A percentile compares a stretch with the other conserved stretches of the same genome.
These are phyloP conservation scores for Lasiosphaeris hirsuta DNA, from an alignment of 495 filamentous ascomycete species.

Conservation along the genomic window DNA sequence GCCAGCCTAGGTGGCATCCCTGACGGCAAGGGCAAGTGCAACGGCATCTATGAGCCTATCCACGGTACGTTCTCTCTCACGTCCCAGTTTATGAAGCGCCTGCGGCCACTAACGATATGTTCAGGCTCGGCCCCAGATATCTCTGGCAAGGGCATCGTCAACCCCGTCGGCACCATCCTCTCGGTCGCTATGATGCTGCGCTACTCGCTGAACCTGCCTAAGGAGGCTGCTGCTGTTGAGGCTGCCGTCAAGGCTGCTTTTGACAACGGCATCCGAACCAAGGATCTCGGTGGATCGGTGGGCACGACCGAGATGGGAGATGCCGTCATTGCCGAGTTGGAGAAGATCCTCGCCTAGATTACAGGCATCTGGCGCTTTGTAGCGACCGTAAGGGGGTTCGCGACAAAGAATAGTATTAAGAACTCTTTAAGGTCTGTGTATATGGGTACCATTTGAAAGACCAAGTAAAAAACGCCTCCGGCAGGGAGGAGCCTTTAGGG, in stretches of 20 bases:
- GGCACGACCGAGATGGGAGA: slow-evolving; percentile 79
- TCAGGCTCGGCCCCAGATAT: slow-evolving; percentile 71
- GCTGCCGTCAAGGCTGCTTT: slow-evolving; percentile 74
- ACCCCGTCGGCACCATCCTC: slow-evolving; percentile 78
- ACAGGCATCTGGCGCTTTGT: too few relatives aligned
- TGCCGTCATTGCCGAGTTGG: slow-evolving; percentile 69
- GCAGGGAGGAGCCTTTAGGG: too few relatives aligned
- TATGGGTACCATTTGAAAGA: too few relatives aligned
- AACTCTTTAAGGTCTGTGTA: too few relatives aligned
- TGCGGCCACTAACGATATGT: background rate
- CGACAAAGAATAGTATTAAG: too few relatives aligned
- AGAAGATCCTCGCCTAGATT: slow-evolving; percentile 41
- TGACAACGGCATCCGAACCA: slow-evolving; percentile 69
- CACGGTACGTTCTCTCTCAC: slow-evolving; percentile 60
- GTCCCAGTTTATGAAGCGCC: slow-evolving; percentile 3
- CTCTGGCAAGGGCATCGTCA: slow-evolving; percentile 83
- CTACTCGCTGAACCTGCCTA: slow-evolving; percentile 76
- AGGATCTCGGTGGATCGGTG: slow-evolving; percentile 72
- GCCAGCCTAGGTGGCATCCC: slow-evolving; percentile 85
- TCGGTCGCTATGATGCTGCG: slow-evolving; percentile 90
- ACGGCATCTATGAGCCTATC: slow-evolving; percentile 96
- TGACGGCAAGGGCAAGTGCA: slow-evolving; percentile 68
- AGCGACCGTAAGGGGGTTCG: too few relatives aligned
- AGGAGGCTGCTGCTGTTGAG: slow-evolving; percentile 71
- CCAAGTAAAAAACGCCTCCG: too few relatives aligned